These are phyloP conservation scores for Fusarium papillatum DNA, from an alignment of 2,329 filamentous ascomycete species.

Conservation along the genomic window DNA sequence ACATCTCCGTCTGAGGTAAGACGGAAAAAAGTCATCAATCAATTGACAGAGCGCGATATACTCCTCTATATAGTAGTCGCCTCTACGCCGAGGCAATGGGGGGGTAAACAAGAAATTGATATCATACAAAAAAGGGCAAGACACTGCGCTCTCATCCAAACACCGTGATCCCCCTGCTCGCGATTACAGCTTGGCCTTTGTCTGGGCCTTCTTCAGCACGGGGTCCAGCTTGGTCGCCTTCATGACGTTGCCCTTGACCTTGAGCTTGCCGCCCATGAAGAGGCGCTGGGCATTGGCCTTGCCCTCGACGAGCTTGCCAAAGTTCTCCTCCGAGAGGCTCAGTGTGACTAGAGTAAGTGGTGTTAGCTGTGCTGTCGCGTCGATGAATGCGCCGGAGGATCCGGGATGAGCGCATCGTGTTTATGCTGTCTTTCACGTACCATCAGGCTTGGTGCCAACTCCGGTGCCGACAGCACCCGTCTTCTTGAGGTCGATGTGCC, in stretches of 20 bases:
- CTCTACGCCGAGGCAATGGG: constrained; percentile 18
- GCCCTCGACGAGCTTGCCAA: constrained; percentile 84
- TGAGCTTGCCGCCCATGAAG: constrained; percentile 99
- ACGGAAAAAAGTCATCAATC: constrained; percentile 13
- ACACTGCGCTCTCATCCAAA: constrained; percentile 2
- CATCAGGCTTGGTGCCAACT: constrained; percentile 83
- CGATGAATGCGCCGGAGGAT: constrained; percentile 5
- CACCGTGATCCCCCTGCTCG: neutral
- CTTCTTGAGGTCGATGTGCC: constrained; percentile 97
- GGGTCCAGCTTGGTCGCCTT: constrained; percentile 98
- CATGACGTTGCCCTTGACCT: constrained; percentile 99
- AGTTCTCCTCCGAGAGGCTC: constrained; percentile 86
- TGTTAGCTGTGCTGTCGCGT: constrained; percentile 13
- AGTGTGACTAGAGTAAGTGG: constrained; percentile 79
- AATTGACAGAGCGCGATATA: constrained; percentile 28
- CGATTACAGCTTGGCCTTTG: constrained; percentile 83
- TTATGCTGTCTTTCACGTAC: constrained; percentile 61
- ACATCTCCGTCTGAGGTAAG: neutral
- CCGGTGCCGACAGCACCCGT: constrained; percentile 87
- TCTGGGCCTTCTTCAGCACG: constrained; percentile 89
- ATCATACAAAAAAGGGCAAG: constrained; percentile 39
- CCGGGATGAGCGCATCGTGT: neutral
- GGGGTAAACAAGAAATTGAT: constrained; percentile 32
- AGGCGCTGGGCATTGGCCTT: constrained; percentile 95
- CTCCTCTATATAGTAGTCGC: constrained; percentile 37